Base-by-base conservation (phyloP, 2,329 filamentous ascomycete species). In the Arthrobotrys sinensis region DNA sequence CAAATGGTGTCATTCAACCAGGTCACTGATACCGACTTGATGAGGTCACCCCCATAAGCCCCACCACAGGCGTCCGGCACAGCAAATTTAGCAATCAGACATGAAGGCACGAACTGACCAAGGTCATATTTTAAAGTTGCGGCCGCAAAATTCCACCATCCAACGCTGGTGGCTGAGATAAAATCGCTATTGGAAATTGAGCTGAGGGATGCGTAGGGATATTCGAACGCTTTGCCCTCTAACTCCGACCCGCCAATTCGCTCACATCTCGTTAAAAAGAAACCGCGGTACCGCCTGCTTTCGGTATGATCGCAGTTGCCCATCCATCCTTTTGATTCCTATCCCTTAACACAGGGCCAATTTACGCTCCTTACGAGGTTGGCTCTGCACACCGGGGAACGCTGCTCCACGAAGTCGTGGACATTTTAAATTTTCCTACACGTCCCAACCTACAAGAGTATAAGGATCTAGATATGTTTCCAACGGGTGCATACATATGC, bases 41-140 rank as follows among this genome's bases (percentile, higher is more conserved):
- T 77, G 73, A 77, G 66, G 73, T 77, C 73, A 77, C 73, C 60
- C 57, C 57, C 53, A 53, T 43, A 48, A 72, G 57, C 62, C 70
- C 70, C 60, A 60, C 65, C 36, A 53, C 32, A 19, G 16, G 34
- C 16, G 16, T 70, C 57, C 63, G 73, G 73, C 73, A 77, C 66
- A 66, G 50, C 65, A 65, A 66, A 66, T 38, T 64, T 57, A 55
- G 57, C 34, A 57, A 53, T 52, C 50, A 62, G 38, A 60, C 60
- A 12, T 77, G 50, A 19, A 52, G 55, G 55, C 64, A 65, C 62
- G 55, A 48, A 53, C 32, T 71, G 21, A 43, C 68, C 32, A 28
- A 55, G 67, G 45, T 65, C 50, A 19, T 50, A 46, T 64, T 52
- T 55, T 48, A 53, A 50, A 28, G n/a, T 46, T 48, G 62, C 36